A percentile compares a stretch with the other conserved stretches of the same genome.
These are phyloP conservation scores for Setaria italica DNA, from an alignment of 202 grass and related monocot species.

Conservation along the genomic window DNA sequence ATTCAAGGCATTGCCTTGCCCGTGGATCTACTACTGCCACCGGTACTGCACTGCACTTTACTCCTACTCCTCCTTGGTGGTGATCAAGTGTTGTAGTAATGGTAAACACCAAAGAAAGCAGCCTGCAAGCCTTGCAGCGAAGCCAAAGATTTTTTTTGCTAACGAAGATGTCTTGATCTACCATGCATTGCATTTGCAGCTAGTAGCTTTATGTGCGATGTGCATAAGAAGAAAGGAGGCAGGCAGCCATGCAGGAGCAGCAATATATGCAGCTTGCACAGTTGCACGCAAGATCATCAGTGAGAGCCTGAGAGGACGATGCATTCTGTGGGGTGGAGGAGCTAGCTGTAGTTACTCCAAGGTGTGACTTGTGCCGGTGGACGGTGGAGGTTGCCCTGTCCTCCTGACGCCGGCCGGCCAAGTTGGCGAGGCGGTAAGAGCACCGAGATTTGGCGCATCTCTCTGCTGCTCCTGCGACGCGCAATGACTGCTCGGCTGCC, in stretches of 20 bases:
- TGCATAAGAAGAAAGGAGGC: not conserved
- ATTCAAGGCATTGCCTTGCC: slow-evolving; percentile 28
- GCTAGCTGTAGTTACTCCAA: not conserved
- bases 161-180: not conserved
- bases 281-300: not conserved
- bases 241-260: not conserved
- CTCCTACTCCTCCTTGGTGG: not conserved
- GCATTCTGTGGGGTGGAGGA: not conserved
- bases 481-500: not conserved
- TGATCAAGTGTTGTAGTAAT: not conserved
- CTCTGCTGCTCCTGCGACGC: not conserved
- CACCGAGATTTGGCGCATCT: slow-evolving; percentile 12
- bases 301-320: not conserved
- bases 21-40: slow-evolving; percentile 26
- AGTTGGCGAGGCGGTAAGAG: not conserved
- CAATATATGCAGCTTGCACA: not conserved
- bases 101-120: not conserved
- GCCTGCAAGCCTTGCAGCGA: not conserved
- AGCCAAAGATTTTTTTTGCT: not conserved
- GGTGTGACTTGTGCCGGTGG: not conserved
- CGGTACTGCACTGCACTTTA: too few relatives aligned
- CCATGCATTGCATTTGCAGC: not conserved
- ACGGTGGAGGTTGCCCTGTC: not conserved
- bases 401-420: slow-evolving; percentile 2
- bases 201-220: too few relatives aligned